phyloP scores from a whole-genome alignment of 31 red algal species.

The Endocladia muricata region DNA sequence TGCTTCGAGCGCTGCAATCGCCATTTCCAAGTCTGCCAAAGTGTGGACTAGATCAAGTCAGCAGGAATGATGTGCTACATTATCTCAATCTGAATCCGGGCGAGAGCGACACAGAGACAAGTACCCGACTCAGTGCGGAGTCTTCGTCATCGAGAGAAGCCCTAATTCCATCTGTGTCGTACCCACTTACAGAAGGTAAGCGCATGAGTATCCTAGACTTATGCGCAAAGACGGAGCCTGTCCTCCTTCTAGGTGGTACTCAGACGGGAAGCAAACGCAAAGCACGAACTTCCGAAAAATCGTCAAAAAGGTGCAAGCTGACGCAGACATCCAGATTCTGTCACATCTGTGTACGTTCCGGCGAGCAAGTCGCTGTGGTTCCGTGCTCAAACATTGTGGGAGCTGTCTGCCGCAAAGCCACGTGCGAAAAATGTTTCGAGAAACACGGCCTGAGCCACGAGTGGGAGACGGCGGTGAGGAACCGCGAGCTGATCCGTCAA shows the following conservation, averaged over 20 bases:
- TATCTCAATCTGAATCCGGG: background rate
- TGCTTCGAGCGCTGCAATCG: constrained; percentile 7
- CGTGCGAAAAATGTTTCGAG: constrained; percentile 52
- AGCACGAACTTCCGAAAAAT: background rate
- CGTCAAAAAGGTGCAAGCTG: constrained; percentile 22
- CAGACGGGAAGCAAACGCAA: constrained; percentile 19
- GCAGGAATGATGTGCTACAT: background rate
- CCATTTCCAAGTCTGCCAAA: background rate
- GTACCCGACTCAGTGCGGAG: background rate
- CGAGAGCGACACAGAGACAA: background rate
- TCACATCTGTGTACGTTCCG: constrained; percentile 43
- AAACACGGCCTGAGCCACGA: constrained; percentile 37
- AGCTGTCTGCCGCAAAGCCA: constrained; percentile 39
- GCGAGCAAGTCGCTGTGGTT: constrained; percentile 30
- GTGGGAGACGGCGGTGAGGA: constrained; percentile 23
- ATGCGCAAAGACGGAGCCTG: background rate
- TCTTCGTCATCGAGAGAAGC: constrained; percentile 1
- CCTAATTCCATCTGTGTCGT: background rate
- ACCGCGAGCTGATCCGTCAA: constrained; percentile 32
- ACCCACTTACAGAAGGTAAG: background rate
- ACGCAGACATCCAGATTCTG: constrained; percentile 53
- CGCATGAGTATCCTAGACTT: background rate
- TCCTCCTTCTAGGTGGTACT: background rate
- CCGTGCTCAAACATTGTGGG: constrained; percentile 39
- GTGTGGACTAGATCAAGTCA: background rate